Percentiles rank a stretch among this genome's conserved stretches.
These are phyloP conservation scores for Mortierella sp. DNA, from an alignment of 371 early-diverging fungal species.

Conservation along the genomic window DNA sequence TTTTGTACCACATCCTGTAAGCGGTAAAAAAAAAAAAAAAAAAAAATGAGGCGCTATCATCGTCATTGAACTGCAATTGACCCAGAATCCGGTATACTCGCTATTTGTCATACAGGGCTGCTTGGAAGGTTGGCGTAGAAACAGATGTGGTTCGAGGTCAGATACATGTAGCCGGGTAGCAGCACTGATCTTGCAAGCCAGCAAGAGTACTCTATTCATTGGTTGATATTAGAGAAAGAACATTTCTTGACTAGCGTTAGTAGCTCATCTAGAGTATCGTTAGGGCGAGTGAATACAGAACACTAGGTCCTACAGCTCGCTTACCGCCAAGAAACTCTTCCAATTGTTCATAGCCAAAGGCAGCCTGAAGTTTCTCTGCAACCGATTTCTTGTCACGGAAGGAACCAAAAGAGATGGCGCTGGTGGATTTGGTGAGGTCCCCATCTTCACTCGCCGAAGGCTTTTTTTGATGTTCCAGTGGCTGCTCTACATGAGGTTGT, in stretches of 20 bases:
- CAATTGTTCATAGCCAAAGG: constrained; percentile 66
- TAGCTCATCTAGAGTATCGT: background rate
- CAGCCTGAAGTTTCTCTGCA: constrained; percentile 66
- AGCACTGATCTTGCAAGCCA: constrained; percentile 76
- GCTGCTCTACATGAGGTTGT: constrained; percentile 1
- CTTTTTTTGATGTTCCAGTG: background rate
- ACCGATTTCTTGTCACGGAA: constrained; percentile 51
- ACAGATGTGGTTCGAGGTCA: constrained; percentile 75
- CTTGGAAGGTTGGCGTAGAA: constrained; percentile 76
- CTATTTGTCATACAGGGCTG: constrained; percentile 18
- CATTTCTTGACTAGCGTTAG: constrained; percentile 1
- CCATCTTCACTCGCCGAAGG: constrained; percentile 3
- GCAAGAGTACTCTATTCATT: constrained; percentile 73
- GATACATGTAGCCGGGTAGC: constrained; percentile 75
- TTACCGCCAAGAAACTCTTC: constrained; percentile 69
- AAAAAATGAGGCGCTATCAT: constrained; percentile 2
- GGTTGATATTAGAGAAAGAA: background rate
- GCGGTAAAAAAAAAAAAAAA: background rate
- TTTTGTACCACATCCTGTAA: constrained; percentile 64
- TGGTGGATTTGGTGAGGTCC: constrained; percentile 23
- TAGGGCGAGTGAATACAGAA: constrained; percentile 6
- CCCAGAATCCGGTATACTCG: background rate
- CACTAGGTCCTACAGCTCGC: background rate
- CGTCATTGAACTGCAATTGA: background rate
- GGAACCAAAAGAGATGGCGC: constrained; percentile 19